Evolutionary conservation across 106 monocot genomes (phyloP).

Genomic region (Platanthera guangdongensis): DNA sequence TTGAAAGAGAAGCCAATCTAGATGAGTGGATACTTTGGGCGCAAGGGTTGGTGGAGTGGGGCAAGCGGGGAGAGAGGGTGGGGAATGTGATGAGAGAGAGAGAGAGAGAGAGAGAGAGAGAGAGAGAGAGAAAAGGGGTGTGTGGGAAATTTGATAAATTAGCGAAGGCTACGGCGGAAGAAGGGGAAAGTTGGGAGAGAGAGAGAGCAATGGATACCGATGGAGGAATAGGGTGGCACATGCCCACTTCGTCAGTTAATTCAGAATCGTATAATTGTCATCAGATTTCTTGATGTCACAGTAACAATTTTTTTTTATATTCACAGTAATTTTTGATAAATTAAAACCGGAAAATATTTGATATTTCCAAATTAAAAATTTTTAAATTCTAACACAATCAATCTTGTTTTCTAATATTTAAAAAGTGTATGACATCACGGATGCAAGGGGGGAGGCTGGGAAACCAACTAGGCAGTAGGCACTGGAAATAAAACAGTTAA

Average conservation of each 20-base stretch:
- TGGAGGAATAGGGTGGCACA: conserved; percentile 9
- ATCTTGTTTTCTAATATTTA: too few species aligned
- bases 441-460: too few species aligned
- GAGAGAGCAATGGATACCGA: neutral
- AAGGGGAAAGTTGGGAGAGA: neutral
- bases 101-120: neutral
- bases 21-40: conserved; percentile 7
- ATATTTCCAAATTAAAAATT: too few species aligned
- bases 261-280: neutral
- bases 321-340: too few species aligned
- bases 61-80: neutral
- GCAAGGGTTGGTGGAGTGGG: conserved; percentile 23
- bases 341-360: too few species aligned
- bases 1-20: neutral
- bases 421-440: too few species aligned
- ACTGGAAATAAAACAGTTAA: too few species aligned
- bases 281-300: too few species aligned
- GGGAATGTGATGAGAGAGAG: neutral
- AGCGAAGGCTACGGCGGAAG: neutral
- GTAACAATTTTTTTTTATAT: too few species aligned
- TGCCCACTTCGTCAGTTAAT: conserved; percentile 26
- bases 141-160: too few species aligned
- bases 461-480: too few species aligned
- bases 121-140: neutral
- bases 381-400: too few species aligned